Conservation (phyloP, 2,329 filamentous ascomycete species). For the Coniochaeta pulveracea region DNA sequence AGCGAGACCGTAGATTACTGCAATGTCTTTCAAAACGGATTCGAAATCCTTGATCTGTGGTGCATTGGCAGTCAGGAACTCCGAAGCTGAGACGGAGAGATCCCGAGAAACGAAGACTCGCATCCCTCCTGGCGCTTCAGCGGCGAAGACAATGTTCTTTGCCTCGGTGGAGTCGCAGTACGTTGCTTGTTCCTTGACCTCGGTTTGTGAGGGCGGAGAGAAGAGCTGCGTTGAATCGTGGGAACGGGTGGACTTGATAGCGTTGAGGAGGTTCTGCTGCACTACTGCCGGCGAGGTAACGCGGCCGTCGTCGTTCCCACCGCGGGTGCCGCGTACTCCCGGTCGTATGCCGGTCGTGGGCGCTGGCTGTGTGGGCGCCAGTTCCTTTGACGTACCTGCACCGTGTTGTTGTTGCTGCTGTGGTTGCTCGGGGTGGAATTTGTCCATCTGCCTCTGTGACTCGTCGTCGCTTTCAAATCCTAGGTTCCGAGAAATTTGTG, state of each 20-base stretch:
- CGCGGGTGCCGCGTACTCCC: too few relatives aligned
- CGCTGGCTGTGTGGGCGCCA: neutral
- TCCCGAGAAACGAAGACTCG: constrained; percentile 59
- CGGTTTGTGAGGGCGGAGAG: constrained; percentile 56
- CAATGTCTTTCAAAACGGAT: constrained; percentile 55
- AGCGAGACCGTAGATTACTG: constrained; percentile 60
- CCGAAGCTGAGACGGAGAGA: constrained; percentile 31
- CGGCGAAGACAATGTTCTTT: constrained; percentile 61
- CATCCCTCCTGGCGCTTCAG: constrained; percentile 59
- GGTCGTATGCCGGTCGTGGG: too few relatives aligned
- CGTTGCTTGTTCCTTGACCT: constrained; percentile 70
- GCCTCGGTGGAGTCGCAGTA: constrained; percentile 75
- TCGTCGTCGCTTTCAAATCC: constrained; percentile 48
- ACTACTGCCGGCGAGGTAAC: constrained; percentile 50
- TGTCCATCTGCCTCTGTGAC: constrained; percentile 28
- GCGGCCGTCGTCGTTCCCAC: constrained; percentile 32
- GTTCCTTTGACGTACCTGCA: too few relatives aligned
- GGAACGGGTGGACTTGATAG: constrained; percentile 66
- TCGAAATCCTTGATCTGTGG: constrained; percentile 58
- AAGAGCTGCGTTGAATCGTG: constrained; percentile 67
- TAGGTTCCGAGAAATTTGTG: constrained; percentile 54
- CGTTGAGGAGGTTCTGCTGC: constrained; percentile 63
- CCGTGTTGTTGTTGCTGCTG: constrained; percentile 1
- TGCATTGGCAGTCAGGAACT: constrained; percentile 52
- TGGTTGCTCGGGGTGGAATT: constrained; percentile 26